Evolutionary conservation across 2,329 filamentous ascomycete genomes (phyloP), one percentile per base, ranked within the genome.

Genomic region (Didymosphaeria variabile): DNA sequence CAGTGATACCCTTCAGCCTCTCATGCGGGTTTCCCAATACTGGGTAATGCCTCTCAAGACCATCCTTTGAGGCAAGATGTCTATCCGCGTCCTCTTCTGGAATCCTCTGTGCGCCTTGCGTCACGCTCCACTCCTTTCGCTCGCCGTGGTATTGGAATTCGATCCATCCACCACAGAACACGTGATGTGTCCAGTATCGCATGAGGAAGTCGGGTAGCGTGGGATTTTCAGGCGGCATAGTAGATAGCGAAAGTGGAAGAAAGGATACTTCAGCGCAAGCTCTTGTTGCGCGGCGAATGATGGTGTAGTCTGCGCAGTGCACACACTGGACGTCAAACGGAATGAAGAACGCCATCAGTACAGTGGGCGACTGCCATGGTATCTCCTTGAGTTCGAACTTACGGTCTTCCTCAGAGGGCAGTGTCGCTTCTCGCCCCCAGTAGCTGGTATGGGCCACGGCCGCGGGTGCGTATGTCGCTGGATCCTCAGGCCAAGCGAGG

Each of bases 251-350:
- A 4, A 31, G 32, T 13, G 23, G 51, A 13, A 49, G 31, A 17
- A 55, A 26, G 5, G 40, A 57, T 38, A 26, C 19, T 23, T 63
- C 57, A 13, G 61, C 64, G 40, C 44, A 31, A 21, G 53, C 57
- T 44, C 40, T 47, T 6, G 38, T 55, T 6, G 21, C n/a, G 49
- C 61, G 61, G n/a, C 49, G 58, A 15, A 66, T 62, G 8, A 60
- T 52, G 8, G 57, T 60, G 51, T 57, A 44, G 7, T 54, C n/a
- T 3, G 23, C n/a, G 47, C 61, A 66, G 46, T 64, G 64, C 15
- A 66, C 47, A 52, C 59, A 64, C 31, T 46, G 46, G 10, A 64
- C 55, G 40, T 55, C 19, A 26, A 64, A 58, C 4, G 61, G 64
- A 26, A 57, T 21, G 15, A 52, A 50, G 34, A 64, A 61, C 10